These are phyloP conservation scores for Tilletia walkeri DNA, from an alignment of 1,284 basidiomycete species.

Conservation along the genomic window DNA sequence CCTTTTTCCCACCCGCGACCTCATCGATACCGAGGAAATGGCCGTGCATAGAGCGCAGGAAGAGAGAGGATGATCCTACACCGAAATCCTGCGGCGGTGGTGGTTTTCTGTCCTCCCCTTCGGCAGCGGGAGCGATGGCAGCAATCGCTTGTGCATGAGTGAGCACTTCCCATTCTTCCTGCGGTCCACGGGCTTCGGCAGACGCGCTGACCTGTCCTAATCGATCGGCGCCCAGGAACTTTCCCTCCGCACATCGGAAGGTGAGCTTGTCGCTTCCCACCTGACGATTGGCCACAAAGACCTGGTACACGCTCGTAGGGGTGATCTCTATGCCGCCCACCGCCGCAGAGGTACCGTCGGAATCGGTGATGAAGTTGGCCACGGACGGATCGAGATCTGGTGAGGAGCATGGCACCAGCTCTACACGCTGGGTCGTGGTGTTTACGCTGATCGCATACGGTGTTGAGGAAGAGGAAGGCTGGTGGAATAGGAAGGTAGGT, in stretches of 20 bases:
- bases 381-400: constrained; percentile 14
- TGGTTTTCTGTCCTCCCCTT: constrained; percentile 1
- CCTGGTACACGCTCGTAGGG: constrained; percentile 45
- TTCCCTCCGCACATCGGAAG: constrained; percentile 43
- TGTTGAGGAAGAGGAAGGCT: neutral
- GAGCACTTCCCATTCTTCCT: constrained; percentile 43
- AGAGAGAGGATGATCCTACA: neutral
- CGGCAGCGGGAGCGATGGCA: neutral
- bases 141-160: neutral
- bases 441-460: constrained; percentile 28
- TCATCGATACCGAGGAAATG: constrained; percentile 35
- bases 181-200: constrained; percentile 46
- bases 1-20: constrained; percentile 29
- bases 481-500: constrained; percentile 34
- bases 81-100: neutral
- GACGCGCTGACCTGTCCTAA: constrained; percentile 32
- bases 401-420: constrained; percentile 23
- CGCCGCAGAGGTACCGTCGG: constrained; percentile 20
- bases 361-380: constrained; percentile 20
- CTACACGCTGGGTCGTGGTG: constrained; percentile 30
- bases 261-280: constrained; percentile 34
- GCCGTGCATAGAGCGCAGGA: constrained; percentile 32
- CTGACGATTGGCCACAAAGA: constrained; percentile 42
- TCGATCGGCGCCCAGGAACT: constrained; percentile 39
- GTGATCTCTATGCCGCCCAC: constrained; percentile 23